phyloP scores from a whole-genome alignment of 2,329 filamentous ascomycete species.

The Verticillium nubilum region DNA sequence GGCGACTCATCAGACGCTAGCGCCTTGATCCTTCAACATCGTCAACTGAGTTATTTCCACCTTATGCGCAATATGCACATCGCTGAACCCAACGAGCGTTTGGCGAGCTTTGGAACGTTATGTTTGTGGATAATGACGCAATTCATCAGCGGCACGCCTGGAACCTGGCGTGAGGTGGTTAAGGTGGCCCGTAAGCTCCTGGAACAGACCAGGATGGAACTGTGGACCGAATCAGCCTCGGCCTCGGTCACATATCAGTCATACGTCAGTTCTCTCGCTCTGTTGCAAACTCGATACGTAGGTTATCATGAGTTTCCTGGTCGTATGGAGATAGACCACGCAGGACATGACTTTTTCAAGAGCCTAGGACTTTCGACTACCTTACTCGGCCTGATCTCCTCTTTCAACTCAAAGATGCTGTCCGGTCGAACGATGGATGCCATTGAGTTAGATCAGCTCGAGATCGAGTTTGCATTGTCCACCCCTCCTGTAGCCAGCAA shows the following conservation, averaged over 20 bases:
- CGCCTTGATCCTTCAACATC: neutral
- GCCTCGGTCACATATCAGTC: constrained; percentile 1
- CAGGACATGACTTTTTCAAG: neutral
- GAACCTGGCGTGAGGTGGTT: constrained; percentile 5
- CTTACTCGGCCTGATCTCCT: neutral
- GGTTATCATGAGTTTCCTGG: neutral
- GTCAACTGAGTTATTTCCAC: constrained; percentile 2
- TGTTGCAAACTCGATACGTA: neutral
- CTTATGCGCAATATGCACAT: constrained; percentile 1
- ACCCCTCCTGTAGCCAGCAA: neutral
- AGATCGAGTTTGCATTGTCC: constrained; percentile 1
- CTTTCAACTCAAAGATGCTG: neutral
- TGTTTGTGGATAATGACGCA: constrained; percentile 4
- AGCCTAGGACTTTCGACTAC: neutral
- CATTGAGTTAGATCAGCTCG: neutral
- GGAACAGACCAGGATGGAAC: neutral
- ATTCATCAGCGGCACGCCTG: constrained; percentile 4
- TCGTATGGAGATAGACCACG: neutral
- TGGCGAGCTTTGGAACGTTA: constrained; percentile 2
- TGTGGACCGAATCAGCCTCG: neutral
- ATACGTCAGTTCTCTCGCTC: neutral
- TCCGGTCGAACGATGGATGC: neutral
- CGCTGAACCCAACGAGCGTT: neutral
- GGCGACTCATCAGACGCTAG: neutral
- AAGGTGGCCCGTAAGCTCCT: constrained; percentile 2